Evolutionary conservation across 1,284 basidiomycete species (phyloP), one percentile per base, ranked within the genome.

Genomic region (Ceratobasidium sp.): DNA sequence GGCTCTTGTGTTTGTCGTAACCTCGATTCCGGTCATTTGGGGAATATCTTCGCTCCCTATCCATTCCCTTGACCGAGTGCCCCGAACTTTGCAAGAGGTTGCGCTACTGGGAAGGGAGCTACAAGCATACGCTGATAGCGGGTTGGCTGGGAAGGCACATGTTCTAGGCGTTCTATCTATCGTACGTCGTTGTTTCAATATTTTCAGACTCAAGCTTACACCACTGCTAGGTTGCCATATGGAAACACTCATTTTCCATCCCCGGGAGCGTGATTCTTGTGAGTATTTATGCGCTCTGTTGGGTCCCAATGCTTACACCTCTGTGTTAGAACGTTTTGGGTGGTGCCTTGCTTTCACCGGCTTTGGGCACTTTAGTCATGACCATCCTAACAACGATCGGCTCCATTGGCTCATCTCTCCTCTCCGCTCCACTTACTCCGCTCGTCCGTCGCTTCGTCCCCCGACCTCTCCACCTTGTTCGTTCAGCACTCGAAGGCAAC

Each of bases 161-260:
- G 91, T 94, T 56, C 82, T 96, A 53, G 89, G 87, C 19, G 94
- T 95, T 48, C 87, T 97, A 79, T 90, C 92, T 36, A 86, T 95
- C 17, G 67, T 71, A 24, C 41, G 67, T 60, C 36, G 31, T 27
- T 36, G 11, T 22, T 29, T 22, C 15, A 5, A 1, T 22, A 19
- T 24, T 41, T 45, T 33, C 24, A 22, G 11, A 31, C 56, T 15
- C 3, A 24, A 17, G 56, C 67, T 71, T 1, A 71, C 24, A 31
- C 33, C 19, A 31, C 59, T 71, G 44, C 56, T 41, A 71, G 67
- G 90, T 92, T 22, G 93, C 93, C 2, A 86, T 94, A 44, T 97
- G 94, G 94, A 97, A 96, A 83, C 95, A 97, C 81, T 94, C 95
- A 6, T 97, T 94, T 95, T 95, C 93, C 75, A 89, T 97, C 65